Evolutionary conservation across 805 yeast genomes (phyloP), one percentile per base, ranked within the genome.

Genomic region (Candida arabinofermentans): DNA sequence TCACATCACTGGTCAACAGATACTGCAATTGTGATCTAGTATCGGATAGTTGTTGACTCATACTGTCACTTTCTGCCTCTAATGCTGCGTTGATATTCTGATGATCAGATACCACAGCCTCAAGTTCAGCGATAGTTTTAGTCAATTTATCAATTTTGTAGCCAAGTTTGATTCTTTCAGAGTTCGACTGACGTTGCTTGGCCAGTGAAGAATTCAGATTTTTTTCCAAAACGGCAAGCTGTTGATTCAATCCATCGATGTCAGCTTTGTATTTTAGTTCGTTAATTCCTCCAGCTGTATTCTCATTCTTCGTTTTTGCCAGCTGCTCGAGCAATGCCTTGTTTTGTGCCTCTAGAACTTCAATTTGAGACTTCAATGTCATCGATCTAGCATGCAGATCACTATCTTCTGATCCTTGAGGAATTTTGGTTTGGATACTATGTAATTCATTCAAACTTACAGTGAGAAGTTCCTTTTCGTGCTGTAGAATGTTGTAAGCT

Each of bases 11-110:
- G 2, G 51, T 44, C 12, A 57, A 34, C 14, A 49, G n/a, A n/a
- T 49, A 43, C 13, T 43, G 46, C 23, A 41, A 40, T 14, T 44
- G 41, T n/a, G 39, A 35, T 4, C 41, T 41, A 2, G 38, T 21
- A 3, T 34, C 44, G 12, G 19, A 24, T 12, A 41, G 37, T 8
- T 63, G 49, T 4, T 57, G 59, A 12, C 67, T 58, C 3, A 79
- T 44, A 32, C 67, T 73, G 23, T 67, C 65, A 40, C 70, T 67
- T 26, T 72, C 74, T 34, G 67, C 56, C 35, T 72, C 70, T 39
- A 70, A 61, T 10, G 64, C 63, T 7, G 54, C 56, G 16, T 57
- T 39, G 24, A 51, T 47, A 32, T 53, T 55, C 2, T 39, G 30
- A 10, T 50, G 37, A 3, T 33, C 40, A 2, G 36, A 27, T 2